Percentiles rank a stretch among this genome's conserved stretches.
These are phyloP conservation scores for Aspergillus sp. DNA, from an alignment of 2,329 filamentous ascomycete genomes.

Conservation along the genomic window DNA sequence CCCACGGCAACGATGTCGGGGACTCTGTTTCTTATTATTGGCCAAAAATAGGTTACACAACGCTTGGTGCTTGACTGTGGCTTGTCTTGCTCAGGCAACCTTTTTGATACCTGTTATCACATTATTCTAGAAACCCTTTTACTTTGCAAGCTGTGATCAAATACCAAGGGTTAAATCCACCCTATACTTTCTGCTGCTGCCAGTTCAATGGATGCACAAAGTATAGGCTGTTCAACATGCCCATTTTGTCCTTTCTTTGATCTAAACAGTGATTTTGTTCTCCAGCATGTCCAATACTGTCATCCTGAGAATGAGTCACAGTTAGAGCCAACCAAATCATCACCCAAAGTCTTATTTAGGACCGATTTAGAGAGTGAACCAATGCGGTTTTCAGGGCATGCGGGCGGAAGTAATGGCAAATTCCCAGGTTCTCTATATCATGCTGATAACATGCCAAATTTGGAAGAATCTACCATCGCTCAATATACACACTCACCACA, in stretches of 20 bases:
- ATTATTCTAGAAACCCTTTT: too few relatives aligned
- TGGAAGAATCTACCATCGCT: constrained; percentile 43
- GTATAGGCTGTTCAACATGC: constrained; percentile 28
- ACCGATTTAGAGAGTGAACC: not conserved
- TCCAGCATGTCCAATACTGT: constrained; percentile 45
- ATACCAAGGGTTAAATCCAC: not conserved
- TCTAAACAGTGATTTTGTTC: constrained; percentile 38
- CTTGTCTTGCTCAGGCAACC: not conserved
- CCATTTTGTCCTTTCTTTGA: constrained; percentile 49
- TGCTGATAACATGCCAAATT: not conserved
- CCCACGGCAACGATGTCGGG: constrained; percentile 4
- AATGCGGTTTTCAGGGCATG: not conserved
- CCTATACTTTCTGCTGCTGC: not conserved
- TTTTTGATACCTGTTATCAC: too few relatives aligned
- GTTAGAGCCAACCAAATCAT: constrained; percentile 22
- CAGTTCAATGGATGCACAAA: constrained; percentile 21
- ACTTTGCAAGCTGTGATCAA: not conserved
- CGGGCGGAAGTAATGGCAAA: not conserved
- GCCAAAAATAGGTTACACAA: not conserved
- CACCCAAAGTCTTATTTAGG: not conserved
- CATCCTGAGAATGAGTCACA: constrained; percentile 42
- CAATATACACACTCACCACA: constrained; percentile 32
- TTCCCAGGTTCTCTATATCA: not conserved
- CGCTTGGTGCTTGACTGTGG: not conserved
- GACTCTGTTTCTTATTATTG: not conserved